Evolutionary conservation across 768 basidiomycete genomes (phyloP).

Genomic region (Calvatia gigantea): DNA sequence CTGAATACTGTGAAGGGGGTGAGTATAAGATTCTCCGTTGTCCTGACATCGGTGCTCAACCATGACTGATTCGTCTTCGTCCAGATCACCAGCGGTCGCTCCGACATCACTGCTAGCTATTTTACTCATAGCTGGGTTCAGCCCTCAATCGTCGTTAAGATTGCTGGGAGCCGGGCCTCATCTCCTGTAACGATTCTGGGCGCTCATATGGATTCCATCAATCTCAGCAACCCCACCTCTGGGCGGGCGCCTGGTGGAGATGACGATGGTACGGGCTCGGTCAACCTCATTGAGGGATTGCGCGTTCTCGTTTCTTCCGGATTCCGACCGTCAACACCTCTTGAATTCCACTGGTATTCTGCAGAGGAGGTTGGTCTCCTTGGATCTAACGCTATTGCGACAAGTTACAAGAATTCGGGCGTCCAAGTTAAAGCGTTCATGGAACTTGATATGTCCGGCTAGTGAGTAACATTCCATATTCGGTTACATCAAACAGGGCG

Average conservation of each 20-base stretch:
- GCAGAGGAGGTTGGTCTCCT: constrained; percentile 43
- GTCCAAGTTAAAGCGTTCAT: constrained; percentile 48
- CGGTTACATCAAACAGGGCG: background rate
- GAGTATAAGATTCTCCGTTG: constrained; percentile 10
- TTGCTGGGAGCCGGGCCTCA: constrained; percentile 28
- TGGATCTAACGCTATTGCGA: constrained; percentile 53
- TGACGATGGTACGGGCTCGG: constrained; percentile 45
- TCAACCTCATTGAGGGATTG: constrained; percentile 41
- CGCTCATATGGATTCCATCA: constrained; percentile 42
- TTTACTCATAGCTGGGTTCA: constrained; percentile 33
- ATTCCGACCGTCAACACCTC: constrained; percentile 35
- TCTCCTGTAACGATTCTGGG: constrained; percentile 34
- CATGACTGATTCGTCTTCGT: background rate
- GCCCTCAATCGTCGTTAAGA: constrained; percentile 33
- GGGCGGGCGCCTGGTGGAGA: constrained; percentile 48
- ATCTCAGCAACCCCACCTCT: constrained; percentile 31
- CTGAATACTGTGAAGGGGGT: constrained; percentile 28
- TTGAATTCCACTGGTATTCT: constrained; percentile 49
- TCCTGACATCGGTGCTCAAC: too few species aligned
- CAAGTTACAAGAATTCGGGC: constrained; percentile 41
- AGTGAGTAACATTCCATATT: constrained; percentile 24
- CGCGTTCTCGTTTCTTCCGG: constrained; percentile 34
- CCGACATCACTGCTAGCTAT: constrained; percentile 25
- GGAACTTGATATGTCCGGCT: constrained; percentile 39
- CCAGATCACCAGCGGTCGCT: constrained; percentile 23